Evolutionary conservation across 2,329 filamentous ascomycete species (phyloP).

Genomic region (Ciborinia camelliae): DNA sequence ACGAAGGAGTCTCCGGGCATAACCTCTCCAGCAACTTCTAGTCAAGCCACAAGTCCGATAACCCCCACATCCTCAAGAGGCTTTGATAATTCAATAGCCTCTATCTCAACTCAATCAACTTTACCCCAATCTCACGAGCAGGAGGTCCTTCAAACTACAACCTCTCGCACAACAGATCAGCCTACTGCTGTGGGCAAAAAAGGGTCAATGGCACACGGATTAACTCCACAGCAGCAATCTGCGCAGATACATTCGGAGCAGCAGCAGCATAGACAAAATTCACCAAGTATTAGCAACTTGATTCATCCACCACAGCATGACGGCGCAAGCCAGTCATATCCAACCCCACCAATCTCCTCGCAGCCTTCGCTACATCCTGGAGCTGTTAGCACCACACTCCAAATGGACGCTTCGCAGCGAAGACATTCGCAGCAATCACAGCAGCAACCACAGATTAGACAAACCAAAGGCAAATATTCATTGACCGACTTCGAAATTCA

Average conservation of each 20-base stretch:
- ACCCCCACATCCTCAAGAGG: conserved; percentile 55
- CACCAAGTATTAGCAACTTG: conserved; percentile 78
- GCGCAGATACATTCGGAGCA: conserved; percentile 30
- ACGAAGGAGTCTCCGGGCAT: conserved; percentile 78
- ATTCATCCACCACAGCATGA: conserved; percentile 64
- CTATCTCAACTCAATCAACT: conserved; percentile 40
- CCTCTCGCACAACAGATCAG: conserved; percentile 31
- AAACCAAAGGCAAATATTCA: conserved; percentile 97
- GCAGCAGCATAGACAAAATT: conserved; percentile 53
- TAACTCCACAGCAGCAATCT: conserved; percentile 37
- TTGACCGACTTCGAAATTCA: conserved; percentile 85
- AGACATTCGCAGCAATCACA: conserved; percentile 21
- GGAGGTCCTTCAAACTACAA: conserved; percentile 31
- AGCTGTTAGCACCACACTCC: conserved; percentile 9
- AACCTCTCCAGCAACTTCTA: conserved; percentile 64
- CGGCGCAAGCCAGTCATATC: conserved; percentile 39
- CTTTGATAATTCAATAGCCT: conserved; percentile 43
- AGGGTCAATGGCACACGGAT: conserved; percentile 37
- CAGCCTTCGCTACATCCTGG: conserved; percentile 12
- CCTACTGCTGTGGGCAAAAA: conserved; percentile 35
- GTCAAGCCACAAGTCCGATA: conserved; percentile 61
- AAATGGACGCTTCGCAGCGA: conserved; percentile 18
- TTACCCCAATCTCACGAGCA: conserved; percentile 33
- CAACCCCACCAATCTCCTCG: conserved; percentile 23
- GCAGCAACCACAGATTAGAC: conserved; percentile 45